Base-by-base conservation (phyloP, 495 filamentous ascomycete genomes). In the Neurospora sublineolata region DNA sequence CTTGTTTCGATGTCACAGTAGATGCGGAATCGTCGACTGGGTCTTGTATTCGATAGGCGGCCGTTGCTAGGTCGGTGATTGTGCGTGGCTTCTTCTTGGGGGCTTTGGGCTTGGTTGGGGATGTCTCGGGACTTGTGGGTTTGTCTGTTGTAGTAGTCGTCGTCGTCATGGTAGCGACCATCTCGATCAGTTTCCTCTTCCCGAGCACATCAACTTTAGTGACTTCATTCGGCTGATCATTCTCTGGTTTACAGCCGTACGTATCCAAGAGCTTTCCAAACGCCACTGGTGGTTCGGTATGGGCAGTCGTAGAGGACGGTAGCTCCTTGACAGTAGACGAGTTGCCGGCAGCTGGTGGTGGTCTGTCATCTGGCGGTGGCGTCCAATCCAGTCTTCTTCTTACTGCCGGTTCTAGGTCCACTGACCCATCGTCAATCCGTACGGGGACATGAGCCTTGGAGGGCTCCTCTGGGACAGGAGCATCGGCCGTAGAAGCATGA, bases 31-130 rank as follows among this genome's bases (percentile, higher is more conserved):
- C 14, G 10, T 46, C 67, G 12, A 37, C 38, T 6, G 76, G 71
- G 14, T 82, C 76, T n/a, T 76, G 72, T 18, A 77, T 69, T 37
- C 80, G 80, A 78, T 96, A 97, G n/a, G 88, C 88, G 30, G 91
- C 90, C 4, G 90, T 97, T 33, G 94, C 93, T 60, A 91, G 83
- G 69, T 90, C 93, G 3, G 94, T 98, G 69, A 98, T 89, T 8
- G 94, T 98, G 44, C 88, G 90, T 0, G 90, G 80, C 77, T 92
- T 94, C 81, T 91, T 97, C 73, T 87, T 88, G 37, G 85, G 86
- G 20, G 82, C 82, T 74, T 85, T 91, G 81, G 75, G 74, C 72
- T 84, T 90, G 79, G 85, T 84, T 10, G 78, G 75, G 16, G 81
- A 79, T 44, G 74, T 58, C 33, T 78, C 71, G 27, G 73, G 70